phyloP scores from a whole-genome alignment of 202 grass and related monocot genomes.

The Panicum hallii region DNA sequence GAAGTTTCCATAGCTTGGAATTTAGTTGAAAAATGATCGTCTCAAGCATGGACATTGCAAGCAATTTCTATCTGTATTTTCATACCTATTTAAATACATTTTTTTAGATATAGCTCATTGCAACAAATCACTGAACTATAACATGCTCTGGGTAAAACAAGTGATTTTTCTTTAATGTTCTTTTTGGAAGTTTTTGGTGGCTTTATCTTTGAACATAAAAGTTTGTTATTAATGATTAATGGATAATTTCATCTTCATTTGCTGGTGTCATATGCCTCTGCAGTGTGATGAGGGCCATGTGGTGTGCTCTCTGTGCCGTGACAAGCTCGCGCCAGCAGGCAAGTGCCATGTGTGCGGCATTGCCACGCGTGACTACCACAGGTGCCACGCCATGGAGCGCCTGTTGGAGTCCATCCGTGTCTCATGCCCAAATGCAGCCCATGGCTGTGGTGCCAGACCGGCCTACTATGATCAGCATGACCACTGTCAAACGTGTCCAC shows the following conservation, averaged over 20 bases:
- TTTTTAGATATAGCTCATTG: not conserved
- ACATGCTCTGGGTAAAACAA: not conserved
- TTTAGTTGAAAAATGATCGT: not conserved
- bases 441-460: not conserved
- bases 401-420: not conserved
- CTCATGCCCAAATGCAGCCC: not conserved
- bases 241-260: not conserved
- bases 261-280: not conserved
- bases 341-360: slow-evolving; percentile 22
- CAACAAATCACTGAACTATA: not conserved
- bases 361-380: not conserved
- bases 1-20: not conserved
- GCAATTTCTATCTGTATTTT: not conserved
- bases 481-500: not conserved
- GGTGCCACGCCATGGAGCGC: slow-evolving; percentile 30
- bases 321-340: not conserved
- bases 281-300: slow-evolving; percentile 26
- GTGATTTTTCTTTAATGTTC: not conserved
- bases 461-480: not conserved
- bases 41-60: not conserved
- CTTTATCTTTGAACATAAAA: not conserved
- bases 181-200: not conserved
- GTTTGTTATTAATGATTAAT: not conserved
- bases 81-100: not conserved
- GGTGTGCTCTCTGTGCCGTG: slow-evolving; percentile 18